Percentiles rank a stretch among this genome's conserved stretches.
Conservation (phyloP, 441 rosid genomes). For the Metrosideros polymorpha region DNA sequence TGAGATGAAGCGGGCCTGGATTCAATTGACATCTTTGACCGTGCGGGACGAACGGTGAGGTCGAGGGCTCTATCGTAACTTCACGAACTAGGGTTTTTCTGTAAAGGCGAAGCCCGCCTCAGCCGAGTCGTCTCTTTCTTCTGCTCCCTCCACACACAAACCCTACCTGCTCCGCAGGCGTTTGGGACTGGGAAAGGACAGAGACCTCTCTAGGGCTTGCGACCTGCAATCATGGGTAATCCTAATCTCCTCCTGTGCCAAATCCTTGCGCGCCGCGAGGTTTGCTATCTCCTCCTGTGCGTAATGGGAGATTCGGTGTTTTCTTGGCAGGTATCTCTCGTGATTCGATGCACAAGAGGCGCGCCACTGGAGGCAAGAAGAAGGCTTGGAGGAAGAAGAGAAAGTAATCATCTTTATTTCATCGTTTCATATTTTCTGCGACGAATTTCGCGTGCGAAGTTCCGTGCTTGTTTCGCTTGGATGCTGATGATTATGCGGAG, state of each 20-base stretch:
- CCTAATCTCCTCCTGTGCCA: neutral
- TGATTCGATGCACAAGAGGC: slow-evolving; percentile 18
- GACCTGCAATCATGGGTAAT: slow-evolving; percentile 1
- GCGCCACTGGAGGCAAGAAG: slow-evolving; percentile 18
- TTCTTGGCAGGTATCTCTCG: slow-evolving; percentile 7
- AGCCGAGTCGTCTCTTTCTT: neutral
- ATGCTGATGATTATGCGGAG: neutral
- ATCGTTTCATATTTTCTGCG: neutral
- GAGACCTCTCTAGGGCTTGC: neutral
- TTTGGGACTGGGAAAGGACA: neutral
- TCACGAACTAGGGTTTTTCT: neutral
- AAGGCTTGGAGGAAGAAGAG: slow-evolving; percentile 19
- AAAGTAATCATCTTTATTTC: neutral
- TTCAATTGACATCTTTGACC: neutral
- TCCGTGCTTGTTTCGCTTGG: neutral
- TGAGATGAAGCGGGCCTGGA: neutral
- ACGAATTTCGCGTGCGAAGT: neutral
- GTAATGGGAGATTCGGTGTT: neutral
- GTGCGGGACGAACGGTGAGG: neutral
- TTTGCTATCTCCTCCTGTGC: neutral
- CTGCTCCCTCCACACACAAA: neutral
- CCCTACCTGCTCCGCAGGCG: neutral
- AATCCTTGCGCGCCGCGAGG: neutral
- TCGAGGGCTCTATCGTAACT: neutral
- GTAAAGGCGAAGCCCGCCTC: neutral